Base-by-base conservation (phyloP, 768 basidiomycete species). In the Mrakia frigida region DNA sequence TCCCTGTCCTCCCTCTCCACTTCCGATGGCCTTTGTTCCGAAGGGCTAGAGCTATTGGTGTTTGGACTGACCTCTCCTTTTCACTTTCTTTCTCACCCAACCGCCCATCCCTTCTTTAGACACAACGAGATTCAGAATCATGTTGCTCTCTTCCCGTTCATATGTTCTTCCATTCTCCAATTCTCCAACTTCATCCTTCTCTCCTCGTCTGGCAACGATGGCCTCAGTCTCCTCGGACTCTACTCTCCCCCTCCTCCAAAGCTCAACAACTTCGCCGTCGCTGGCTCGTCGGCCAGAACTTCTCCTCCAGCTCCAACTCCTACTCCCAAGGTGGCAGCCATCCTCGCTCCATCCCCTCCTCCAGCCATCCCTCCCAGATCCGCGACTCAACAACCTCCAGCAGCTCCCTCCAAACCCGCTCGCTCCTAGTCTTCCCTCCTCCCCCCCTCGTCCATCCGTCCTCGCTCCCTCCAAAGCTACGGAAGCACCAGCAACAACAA, bases 211-310 rank as follows among this genome's bases (percentile, higher is more conserved):
- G 18, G 61, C 61, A 21, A 33, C 35, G 61, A 63, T 63, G 61
- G 31, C 61, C 21, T 33, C 31, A 50, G 46, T 25, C 33, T 37
- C 61, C 18, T 23, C 61, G 10, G 10, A 6, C 6, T 23, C 10
- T 21, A 9, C 56, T 63, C 61, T 33, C 31, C 61, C 37, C 31
- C 35, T 35, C 31, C 28, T 31, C 61, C 61, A 31, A 63, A 63
- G 61, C 31, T 63, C 61, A 31, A 60, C 59, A 60, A 63, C 61
- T 37, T 63, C 33, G 61, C 61, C 61, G 61, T 56, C 56, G 56
- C 56, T 56, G 56, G 56, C 6, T 63, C 31, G 61, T 14, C 61
- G n/a, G 59, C 33, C 61, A 33, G 37, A 63, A 3, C 18, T 63
- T 21, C 35, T 23, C 31, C 61, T 63, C 56, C 56, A 25, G 59